These are phyloP conservation scores for Wickerhamiella australiensis DNA, from an alignment of 805 yeast genomes.

Conservation along the genomic window DNA sequence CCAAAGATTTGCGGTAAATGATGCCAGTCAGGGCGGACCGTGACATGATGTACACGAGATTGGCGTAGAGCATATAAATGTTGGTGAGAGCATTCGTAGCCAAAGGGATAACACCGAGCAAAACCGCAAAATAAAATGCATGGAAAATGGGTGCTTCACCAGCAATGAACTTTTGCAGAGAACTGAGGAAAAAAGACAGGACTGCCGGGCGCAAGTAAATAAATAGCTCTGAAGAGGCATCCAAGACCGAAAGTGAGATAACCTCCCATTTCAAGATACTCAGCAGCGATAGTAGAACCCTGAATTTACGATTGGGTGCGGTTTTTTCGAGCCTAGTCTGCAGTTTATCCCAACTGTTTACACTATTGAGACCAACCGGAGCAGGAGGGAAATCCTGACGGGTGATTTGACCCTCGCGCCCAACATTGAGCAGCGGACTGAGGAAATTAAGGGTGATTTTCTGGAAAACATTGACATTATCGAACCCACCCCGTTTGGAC, in stretches of 20 bases:
- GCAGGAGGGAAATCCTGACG: slow-evolving; percentile 20
- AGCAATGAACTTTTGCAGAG: slow-evolving; percentile 14
- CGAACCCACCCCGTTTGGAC: slow-evolving; percentile 13
- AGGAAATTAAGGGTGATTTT: slow-evolving; percentile 18
- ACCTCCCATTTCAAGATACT: slow-evolving; percentile 8
- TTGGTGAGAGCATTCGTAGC: slow-evolving; percentile 15
- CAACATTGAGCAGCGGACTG: slow-evolving; percentile 14
- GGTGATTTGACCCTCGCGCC: slow-evolving; percentile 11
- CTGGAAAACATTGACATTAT: slow-evolving; percentile 18
- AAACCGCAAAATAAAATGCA: slow-evolving; percentile 18
- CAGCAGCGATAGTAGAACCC: slow-evolving; percentile 16
- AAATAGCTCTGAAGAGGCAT: slow-evolving; percentile 11
- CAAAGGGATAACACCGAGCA: slow-evolving; percentile 20
- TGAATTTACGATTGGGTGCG: slow-evolving; percentile 10
- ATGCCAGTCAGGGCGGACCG: slow-evolving; percentile 42
- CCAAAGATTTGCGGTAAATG: slow-evolving; percentile 58
- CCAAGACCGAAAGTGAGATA: slow-evolving; percentile 12
- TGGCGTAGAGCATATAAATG: slow-evolving; percentile 13
- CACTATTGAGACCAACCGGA: slow-evolving; percentile 19
- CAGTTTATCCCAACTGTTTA: slow-evolving; percentile 14
- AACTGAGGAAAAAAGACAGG: slow-evolving; percentile 17
- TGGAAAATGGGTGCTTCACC: slow-evolving; percentile 17
- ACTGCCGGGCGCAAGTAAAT: slow-evolving; percentile 17
- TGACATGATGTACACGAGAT: slow-evolving; percentile 15
- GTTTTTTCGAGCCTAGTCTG: slow-evolving; percentile 7